phyloP scores from a whole-genome alignment of 495 filamentous ascomycete genomes.

The Lasiosphaeria miniovina region DNA sequence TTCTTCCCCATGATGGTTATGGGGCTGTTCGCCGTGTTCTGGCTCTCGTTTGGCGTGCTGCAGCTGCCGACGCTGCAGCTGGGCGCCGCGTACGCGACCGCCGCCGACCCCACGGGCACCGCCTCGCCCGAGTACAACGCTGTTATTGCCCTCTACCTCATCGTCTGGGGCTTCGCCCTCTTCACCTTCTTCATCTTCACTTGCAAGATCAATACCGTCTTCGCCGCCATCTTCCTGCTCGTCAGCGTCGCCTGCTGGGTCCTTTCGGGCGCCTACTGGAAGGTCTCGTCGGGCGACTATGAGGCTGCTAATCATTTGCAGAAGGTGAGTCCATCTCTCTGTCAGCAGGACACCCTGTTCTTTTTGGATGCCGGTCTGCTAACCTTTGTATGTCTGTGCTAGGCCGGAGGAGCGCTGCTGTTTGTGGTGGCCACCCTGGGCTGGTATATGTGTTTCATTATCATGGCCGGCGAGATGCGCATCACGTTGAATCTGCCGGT shows the following conservation, averaged over 20 bases:
- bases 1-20: constrained; percentile 58
- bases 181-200: constrained; percentile 57
- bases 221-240: constrained; percentile 51
- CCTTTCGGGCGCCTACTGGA: constrained; percentile 51
- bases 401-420: constrained; percentile 47
- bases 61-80: constrained; percentile 51
- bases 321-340: constrained; percentile 33
- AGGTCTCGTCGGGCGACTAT: constrained; percentile 43
- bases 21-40: constrained; percentile 56
- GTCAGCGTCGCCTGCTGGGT: constrained; percentile 48
- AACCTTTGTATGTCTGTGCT: neutral
- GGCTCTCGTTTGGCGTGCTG: constrained; percentile 53
- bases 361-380: neutral
- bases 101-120: constrained; percentile 41
- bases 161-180: constrained; percentile 56
- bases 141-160: constrained; percentile 48
- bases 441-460: constrained; percentile 55
- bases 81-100: constrained; percentile 44
- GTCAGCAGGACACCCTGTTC: neutral
- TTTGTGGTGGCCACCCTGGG: constrained; percentile 51
- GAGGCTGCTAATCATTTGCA: constrained; percentile 43
- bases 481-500: constrained; percentile 51
- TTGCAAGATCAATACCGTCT: constrained; percentile 51
- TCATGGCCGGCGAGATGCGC: constrained; percentile 57
- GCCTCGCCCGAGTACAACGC: constrained; percentile 47